Conservation (phyloP, 1,284 basidiomycete species). For the Pyrrhoderma lamaoense region DNA sequence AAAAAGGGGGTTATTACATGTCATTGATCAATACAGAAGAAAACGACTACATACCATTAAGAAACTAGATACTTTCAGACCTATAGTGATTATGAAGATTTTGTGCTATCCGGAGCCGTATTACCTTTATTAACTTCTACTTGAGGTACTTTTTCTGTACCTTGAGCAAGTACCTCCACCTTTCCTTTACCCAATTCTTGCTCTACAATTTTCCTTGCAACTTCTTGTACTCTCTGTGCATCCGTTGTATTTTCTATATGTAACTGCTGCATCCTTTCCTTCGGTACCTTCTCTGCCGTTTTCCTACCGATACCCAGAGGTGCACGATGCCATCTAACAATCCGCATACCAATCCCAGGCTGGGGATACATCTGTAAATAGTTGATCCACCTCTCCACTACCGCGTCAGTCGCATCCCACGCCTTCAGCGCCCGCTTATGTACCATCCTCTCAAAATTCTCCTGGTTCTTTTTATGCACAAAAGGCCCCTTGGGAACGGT, state of each 20-base stretch:
- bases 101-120: too few relatives aligned
- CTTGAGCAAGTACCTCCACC: neutral
- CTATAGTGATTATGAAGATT: too few relatives aligned
- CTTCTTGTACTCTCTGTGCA: constrained; percentile 27
- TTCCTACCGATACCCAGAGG: constrained; percentile 53
- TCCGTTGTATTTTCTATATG: constrained; percentile 21
- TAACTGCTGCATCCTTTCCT: constrained; percentile 29
- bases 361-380: constrained; percentile 77
- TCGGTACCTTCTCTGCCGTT: constrained; percentile 31
- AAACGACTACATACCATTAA: too few relatives aligned
- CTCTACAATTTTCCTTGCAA: constrained; percentile 41
- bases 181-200: constrained; percentile 30
- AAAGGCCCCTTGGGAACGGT: constrained; percentile 87
- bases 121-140: neutral
- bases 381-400: constrained; percentile 75
- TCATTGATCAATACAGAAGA: too few relatives aligned
- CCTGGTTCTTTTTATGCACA: constrained; percentile 90
- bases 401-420: constrained; percentile 78
- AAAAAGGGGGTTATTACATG: too few relatives aligned
- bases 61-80: too few relatives aligned
- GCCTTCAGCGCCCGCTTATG: constrained; percentile 86
- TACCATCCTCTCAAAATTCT: constrained; percentile 87
- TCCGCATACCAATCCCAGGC: constrained; percentile 82
- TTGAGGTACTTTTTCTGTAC: neutral
- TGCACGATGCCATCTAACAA: constrained; percentile 70